phyloP scores from a whole-genome alignment of 176 grass and related monocot species.

The Saccharum officinarum region DNA sequence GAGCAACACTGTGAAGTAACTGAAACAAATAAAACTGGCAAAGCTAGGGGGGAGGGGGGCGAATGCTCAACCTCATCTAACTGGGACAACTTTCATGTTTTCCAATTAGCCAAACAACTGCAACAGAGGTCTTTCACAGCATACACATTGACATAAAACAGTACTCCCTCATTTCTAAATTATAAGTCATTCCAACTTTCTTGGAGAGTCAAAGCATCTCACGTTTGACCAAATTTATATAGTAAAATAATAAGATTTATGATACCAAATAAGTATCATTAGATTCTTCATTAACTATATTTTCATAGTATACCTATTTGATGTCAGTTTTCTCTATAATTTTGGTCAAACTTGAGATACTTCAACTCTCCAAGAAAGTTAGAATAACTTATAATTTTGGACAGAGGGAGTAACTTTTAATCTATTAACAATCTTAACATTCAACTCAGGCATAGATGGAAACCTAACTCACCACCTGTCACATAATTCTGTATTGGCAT shows the following conservation, averaged over 20 bases:
- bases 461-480: not conserved
- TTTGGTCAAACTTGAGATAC: too few species aligned
- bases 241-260: too few species aligned
- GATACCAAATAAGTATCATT: too few species aligned
- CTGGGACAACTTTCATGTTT: not conserved
- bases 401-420: not conserved
- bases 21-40: not conserved
- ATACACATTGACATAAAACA: not conserved
- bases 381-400: too few species aligned
- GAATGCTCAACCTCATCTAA: not conserved
- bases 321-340: too few species aligned
- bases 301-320: too few species aligned
- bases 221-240: too few species aligned
- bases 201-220: too few species aligned
- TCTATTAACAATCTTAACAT: not conserved
- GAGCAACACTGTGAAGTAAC: not conserved
- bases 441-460: not conserved
- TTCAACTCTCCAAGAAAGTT: too few species aligned
- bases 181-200: too few species aligned
- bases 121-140: not conserved
- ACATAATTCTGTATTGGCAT: not conserved
- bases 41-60: not conserved
- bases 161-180: too few species aligned
- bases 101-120: not conserved
- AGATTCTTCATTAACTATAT: too few species aligned